Conservation (phyloP, 2,329 filamentous ascomycete genomes). For the Alternaria burnsii region DNA sequence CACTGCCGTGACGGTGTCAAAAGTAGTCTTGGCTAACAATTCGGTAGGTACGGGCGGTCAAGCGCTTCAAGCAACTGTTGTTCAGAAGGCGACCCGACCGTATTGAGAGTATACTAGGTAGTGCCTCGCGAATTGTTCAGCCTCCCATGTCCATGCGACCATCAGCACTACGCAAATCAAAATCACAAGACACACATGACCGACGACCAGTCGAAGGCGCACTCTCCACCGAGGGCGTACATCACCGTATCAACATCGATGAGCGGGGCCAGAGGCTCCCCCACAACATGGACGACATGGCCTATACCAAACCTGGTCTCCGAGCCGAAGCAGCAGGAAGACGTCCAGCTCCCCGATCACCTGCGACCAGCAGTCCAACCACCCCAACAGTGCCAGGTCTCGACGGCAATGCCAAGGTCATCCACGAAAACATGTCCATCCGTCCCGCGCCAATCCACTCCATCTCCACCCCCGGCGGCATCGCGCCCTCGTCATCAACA, state of each 20-base stretch:
- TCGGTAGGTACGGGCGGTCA: slow-evolving; percentile 83
- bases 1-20: neutral
- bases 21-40: slow-evolving; percentile 6
- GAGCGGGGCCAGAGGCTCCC: slow-evolving; percentile 37
- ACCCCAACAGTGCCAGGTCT: slow-evolving; percentile 24
- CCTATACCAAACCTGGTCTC: slow-evolving; percentile 29
- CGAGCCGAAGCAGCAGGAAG: slow-evolving; percentile 17
- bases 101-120: slow-evolving; percentile 68
- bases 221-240: slow-evolving; percentile 63
- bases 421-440: slow-evolving; percentile 43
- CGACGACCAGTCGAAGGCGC: slow-evolving; percentile 59
- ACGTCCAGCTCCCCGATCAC: slow-evolving; percentile 14
- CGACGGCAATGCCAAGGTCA: slow-evolving; percentile 39
- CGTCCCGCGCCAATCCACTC: slow-evolving; percentile 39
- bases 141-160: slow-evolving; percentile 63
- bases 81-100: slow-evolving; percentile 63
- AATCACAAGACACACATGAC: slow-evolving; percentile 62
- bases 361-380: slow-evolving; percentile 28
- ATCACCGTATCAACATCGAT: slow-evolving; percentile 55
- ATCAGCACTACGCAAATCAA: slow-evolving; percentile 53
- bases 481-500: slow-evolving; percentile 20
- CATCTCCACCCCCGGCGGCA: slow-evolving; percentile 26
- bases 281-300: slow-evolving; percentile 31
- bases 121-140: slow-evolving; percentile 65
- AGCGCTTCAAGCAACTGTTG: slow-evolving; percentile 82